phyloP scores from a whole-genome alignment of 1,284 basidiomycete genomes.

The Lentinula novae-zelandiae region DNA sequence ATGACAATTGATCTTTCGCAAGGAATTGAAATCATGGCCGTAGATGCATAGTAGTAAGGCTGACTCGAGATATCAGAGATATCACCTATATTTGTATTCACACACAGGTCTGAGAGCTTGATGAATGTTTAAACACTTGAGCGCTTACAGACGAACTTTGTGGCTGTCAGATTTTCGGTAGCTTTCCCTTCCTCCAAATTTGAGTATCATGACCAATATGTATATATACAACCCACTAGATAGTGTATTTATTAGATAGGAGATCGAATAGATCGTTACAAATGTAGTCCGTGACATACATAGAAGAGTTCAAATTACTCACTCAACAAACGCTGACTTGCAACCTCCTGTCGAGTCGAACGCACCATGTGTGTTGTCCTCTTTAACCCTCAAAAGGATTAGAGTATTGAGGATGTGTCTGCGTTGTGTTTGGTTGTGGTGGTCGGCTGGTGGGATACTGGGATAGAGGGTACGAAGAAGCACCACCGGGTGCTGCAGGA shows the following conservation, averaged over 20 bases:
- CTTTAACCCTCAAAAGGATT: conserved; percentile 6
- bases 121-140: too few species aligned
- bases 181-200: too few species aligned
- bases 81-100: neutral
- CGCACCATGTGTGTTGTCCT: neutral
- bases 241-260: neutral
- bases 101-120: too few species aligned
- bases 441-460: conserved; percentile 1
- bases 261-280: conserved; percentile 6
- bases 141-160: too few species aligned
- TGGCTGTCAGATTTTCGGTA: too few species aligned
- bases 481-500: neutral
- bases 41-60: too few species aligned
- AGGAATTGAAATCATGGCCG: too few species aligned
- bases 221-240: too few species aligned
- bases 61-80: too few species aligned
- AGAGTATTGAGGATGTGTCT: neutral
- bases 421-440: neutral
- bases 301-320: too few species aligned
- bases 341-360: neutral
- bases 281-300: conserved; percentile 1
- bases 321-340: neutral
- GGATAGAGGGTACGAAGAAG: conserved; percentile 2
- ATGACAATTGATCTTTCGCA: too few species aligned
- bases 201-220: too few species aligned